Conservation (phyloP, 257 asterid genomes). For the Primulina eburnea region DNA sequence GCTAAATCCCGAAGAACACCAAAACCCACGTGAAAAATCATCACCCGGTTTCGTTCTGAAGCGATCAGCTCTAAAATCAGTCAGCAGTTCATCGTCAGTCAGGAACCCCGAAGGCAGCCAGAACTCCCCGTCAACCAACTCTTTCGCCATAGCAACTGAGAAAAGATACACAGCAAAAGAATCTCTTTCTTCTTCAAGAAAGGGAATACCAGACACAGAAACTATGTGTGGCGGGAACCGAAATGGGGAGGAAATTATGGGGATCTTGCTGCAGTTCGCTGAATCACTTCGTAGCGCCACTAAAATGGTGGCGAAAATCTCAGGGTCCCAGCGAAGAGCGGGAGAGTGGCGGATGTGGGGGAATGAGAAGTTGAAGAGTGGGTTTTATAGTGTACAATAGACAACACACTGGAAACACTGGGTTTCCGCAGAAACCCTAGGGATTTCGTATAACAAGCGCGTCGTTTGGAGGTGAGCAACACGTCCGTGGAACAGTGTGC, state of each 20-base stretch:
- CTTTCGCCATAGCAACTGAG: conserved; percentile 34
- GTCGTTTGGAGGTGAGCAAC: conserved; percentile 17
- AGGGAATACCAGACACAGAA: not conserved
- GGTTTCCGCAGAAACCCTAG: not conserved
- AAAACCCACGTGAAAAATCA: conserved; percentile 25
- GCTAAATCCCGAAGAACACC: conserved; percentile 25
- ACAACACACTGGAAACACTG: not conserved
- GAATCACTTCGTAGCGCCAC: conserved; percentile 29
- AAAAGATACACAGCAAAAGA: not conserved
- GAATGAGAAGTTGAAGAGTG: not conserved
- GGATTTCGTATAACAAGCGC: not conserved
- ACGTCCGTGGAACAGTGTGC: conserved; percentile 24
- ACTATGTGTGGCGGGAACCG: conserved; percentile 22
- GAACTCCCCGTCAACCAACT: conserved; percentile 48
- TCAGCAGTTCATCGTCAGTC: conserved; percentile 46
- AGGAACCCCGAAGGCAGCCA: conserved; percentile 54
- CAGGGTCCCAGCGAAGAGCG: conserved; percentile 26
- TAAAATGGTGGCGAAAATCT: conserved; percentile 21
- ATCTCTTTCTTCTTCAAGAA: not conserved
- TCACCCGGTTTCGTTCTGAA: conserved; percentile 3
- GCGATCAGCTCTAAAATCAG: conserved; percentile 29
- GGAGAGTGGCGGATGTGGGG: conserved; percentile 6
- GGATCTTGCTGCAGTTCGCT: conserved; percentile 25
- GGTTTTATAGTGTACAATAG: not conserved
- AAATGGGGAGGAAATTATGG: conserved; percentile 6